phyloP scores from a whole-genome alignment of 2,329 filamentous ascomycete genomes.

The Uncinocarpus reesii region DNA sequence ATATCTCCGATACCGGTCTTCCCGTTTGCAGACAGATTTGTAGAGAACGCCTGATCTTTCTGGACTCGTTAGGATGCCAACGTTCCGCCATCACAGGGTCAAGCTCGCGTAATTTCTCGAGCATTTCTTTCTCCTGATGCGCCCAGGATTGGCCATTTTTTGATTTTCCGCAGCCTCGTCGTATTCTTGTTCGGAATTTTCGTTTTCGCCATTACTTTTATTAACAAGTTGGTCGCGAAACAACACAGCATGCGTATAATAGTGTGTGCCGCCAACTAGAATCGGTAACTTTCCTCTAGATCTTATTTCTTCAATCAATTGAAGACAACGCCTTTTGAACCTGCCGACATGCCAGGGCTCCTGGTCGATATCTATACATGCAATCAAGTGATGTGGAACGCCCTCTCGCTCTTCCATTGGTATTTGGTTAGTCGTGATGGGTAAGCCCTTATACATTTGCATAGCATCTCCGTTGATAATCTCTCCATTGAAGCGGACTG shows the following conservation, averaged over 20 bases:
- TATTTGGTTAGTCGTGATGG: conserved; percentile 94
- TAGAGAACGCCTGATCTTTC: conserved; percentile 81
- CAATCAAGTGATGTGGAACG: conserved; percentile 79
- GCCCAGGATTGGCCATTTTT: conserved; percentile 59
- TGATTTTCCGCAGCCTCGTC: conserved; percentile 28
- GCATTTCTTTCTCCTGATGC: conserved; percentile 60
- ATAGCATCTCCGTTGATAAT: conserved; percentile 96
- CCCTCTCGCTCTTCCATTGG: conserved; percentile 61
- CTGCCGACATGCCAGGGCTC: conserved; percentile 73
- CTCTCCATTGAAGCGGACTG: conserved; percentile 74
- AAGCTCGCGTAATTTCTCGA: conserved; percentile 62
- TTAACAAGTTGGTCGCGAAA: conserved; percentile 62
- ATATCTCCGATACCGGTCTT: conserved; percentile 71
- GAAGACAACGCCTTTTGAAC: conserved; percentile 61
- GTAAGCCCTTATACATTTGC: conserved; percentile 88
- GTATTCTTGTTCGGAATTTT: conserved; percentile 19
- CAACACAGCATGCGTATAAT: conserved; percentile 82
- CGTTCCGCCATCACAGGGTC: conserved; percentile 80
- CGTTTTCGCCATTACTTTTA: conserved; percentile 20
- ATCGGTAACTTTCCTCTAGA: conserved; percentile 72
- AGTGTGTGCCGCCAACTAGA: conserved; percentile 87
- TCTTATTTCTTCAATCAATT: conserved; percentile 66
- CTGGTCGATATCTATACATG: conserved; percentile 62
- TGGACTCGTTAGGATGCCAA: conserved; percentile 88
- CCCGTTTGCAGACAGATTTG: conserved; percentile 84